phyloP scores from a whole-genome alignment of 768 basidiomycete genomes.

The Holtermannia corniformis region DNA sequence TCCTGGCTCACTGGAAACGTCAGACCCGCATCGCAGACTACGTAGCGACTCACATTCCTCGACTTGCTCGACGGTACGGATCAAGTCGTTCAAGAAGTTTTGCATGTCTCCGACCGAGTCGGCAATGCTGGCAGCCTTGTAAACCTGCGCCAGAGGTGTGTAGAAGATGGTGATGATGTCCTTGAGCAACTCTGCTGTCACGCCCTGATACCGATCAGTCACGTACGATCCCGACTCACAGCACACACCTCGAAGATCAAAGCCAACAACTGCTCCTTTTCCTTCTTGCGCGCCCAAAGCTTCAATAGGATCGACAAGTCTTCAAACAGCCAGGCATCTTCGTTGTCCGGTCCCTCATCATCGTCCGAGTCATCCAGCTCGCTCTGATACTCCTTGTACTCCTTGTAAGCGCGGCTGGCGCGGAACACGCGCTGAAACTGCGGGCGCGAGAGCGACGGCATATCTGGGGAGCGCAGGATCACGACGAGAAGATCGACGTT shows the following conservation, averaged over 20 bases:
- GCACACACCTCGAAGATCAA: constrained; percentile 85
- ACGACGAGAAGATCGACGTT: constrained; percentile 65
- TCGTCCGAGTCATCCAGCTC: constrained; percentile 69
- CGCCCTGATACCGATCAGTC: constrained; percentile 53
- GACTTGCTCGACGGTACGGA: constrained; percentile 80
- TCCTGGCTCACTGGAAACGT: constrained; percentile 58
- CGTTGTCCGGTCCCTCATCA: constrained; percentile 83
- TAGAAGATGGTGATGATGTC: constrained; percentile 99
- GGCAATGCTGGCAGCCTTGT: constrained; percentile 91
- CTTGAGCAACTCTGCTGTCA: constrained; percentile 86
- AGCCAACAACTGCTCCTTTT: constrained; percentile 83
- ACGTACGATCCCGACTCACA: not conserved
- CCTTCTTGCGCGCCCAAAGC: constrained; percentile 67
- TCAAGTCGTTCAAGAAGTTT: constrained; percentile 88
- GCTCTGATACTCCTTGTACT: constrained; percentile 58
- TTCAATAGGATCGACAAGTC: constrained; percentile 72
- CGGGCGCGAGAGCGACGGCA: constrained; percentile 61
- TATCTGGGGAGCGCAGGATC: constrained; percentile 67
- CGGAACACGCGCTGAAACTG: constrained; percentile 73
- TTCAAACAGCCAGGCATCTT: constrained; percentile 94
- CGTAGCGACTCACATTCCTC: constrained; percentile 59
- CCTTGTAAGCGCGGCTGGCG: constrained; percentile 65
- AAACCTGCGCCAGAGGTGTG: constrained; percentile 88
- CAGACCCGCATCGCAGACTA: not conserved
- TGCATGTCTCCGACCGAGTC: constrained; percentile 88